phyloP scores from a whole-genome alignment of 176 grass and related monocot species.

The Otatea glauca region DNA sequence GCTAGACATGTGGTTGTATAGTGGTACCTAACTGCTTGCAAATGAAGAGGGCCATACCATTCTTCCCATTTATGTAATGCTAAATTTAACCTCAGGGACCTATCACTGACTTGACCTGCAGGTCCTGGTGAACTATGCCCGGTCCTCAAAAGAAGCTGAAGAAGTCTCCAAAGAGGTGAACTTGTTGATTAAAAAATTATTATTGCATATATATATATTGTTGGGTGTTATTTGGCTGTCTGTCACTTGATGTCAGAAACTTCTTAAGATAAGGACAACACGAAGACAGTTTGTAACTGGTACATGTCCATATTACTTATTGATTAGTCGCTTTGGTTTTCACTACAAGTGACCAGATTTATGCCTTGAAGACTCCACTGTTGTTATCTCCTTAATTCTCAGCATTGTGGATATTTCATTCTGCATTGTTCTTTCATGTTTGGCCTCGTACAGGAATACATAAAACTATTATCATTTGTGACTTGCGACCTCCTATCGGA shows the following conservation, averaged over 20 bases:
- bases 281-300: not conserved
- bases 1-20: not conserved
- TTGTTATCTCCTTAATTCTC: not conserved
- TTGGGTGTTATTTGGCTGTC: slow-evolving; percentile 6
- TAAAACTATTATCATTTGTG: slow-evolving; percentile 12
- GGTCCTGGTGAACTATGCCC: slow-evolving; percentile 97
- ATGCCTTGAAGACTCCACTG: not conserved
- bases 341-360: slow-evolving; percentile 14
- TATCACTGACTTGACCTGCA: slow-evolving; percentile 46
- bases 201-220: not conserved
- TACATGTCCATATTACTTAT: not conserved
- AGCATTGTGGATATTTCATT: not conserved
- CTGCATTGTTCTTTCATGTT: not conserved
- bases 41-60: not conserved
- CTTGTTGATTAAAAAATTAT: not conserved
- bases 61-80: not conserved
- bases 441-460: not conserved
- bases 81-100: slow-evolving; percentile 5
- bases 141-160: slow-evolving; percentile 94
- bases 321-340: slow-evolving; percentile 1
- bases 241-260: not conserved
- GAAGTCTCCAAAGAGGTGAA: slow-evolving; percentile 85
- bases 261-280: not conserved
- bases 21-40: not conserved
- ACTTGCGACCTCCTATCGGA: not conserved